Base-by-base conservation (phyloP, 1,284 basidiomycete species). In the Irpex sp. region DNA sequence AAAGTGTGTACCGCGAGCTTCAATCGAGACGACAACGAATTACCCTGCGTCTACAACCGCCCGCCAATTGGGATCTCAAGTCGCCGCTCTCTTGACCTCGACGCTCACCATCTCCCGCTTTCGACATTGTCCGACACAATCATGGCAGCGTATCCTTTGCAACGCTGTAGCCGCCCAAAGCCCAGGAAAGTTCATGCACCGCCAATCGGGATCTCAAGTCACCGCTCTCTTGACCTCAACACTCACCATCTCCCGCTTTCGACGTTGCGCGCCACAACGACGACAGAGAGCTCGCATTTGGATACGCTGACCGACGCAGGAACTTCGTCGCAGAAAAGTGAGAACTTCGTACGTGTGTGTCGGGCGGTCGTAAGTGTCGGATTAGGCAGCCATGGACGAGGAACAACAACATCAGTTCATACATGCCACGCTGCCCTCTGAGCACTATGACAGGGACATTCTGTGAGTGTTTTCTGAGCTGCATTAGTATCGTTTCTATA, bases 371-470 rank as follows among this genome's bases (percentile, higher is more conserved):
- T 15, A 51, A 51, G 17, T 17, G 49, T 33, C 11, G 31, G 53
- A 17, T 55, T 35, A 13, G 19, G 21, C 19, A 55, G 49, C 13
- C 35, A 75, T 75, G 74, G 74, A 75, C 9, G 74, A 75, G 37
- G 74, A 75, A 35, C 70, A 69, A 64, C 69, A 64, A 36, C 64
- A 70, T 58, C 73, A 71, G 66, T 75, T 74, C 62, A 69, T 74
- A 50, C 72, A 74, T 62, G 68, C 68, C 53, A 70, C 71, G 60
- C 69, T 74, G 19, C 68, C 70, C 17, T 68, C 69, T 57, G 69
- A 72, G 63, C 69, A 69, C 59, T 72, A 73, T 60, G 73, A 75
- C 67, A 63, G 74, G 61, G 72, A 74, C 61, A 68, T 69, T 60
- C 68, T 75, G 74, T 75, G 68, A 72, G 74, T 74, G 61, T 63